Evolutionary conservation across 306 rosid genomes (phyloP).

Genomic region (Medicago lupulina): DNA sequence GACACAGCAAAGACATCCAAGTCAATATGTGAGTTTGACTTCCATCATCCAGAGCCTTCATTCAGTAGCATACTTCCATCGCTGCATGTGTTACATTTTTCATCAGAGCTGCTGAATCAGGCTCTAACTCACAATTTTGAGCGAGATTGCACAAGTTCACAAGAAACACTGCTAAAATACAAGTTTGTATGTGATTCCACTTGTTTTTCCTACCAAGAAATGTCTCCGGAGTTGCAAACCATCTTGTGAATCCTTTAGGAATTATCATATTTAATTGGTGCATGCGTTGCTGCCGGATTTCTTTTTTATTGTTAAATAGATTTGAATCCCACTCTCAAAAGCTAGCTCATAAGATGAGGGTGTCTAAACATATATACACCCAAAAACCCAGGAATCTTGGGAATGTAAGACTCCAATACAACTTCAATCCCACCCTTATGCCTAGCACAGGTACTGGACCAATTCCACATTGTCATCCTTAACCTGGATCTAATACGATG

Average conservation of each 20-base stretch:
- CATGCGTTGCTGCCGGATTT: conserved; percentile 15
- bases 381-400: not conserved
- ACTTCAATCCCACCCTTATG: not conserved
- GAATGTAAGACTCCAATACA: not conserved
- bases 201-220: conserved; percentile 3
- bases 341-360: not conserved
- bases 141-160: not conserved
- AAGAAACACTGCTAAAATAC: not conserved
- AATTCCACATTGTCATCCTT: not conserved
- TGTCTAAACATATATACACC: not conserved
- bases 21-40: not conserved
- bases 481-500: not conserved
- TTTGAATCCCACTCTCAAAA: not conserved
- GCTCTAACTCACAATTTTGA: conserved; percentile 1
- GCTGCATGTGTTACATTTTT: not conserved
- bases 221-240: not conserved
- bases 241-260: conserved; percentile 21
- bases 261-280: not conserved
- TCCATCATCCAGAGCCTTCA: not conserved
- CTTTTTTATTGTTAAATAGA: not conserved
- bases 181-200: conserved; percentile 1
- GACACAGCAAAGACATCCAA: not conserved
- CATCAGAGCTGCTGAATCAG: not conserved
- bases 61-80: not conserved
- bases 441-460: not conserved